Evolutionary conservation across 176 grass and related monocot species (phyloP).

Genomic region (Saccharum officinarum): DNA sequence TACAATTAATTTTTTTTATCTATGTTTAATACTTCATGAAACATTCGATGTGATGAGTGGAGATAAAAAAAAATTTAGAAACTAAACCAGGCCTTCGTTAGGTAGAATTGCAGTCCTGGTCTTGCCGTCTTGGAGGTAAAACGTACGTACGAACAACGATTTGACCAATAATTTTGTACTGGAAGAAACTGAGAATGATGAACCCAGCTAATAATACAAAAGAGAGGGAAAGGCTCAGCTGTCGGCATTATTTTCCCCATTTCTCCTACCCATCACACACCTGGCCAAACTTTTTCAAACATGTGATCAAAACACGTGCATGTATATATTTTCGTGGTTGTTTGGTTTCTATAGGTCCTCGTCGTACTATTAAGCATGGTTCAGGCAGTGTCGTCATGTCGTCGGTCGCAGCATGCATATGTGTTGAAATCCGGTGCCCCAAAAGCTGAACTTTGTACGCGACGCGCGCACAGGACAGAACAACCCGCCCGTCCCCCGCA

Average conservation of each 20-base stretch:
- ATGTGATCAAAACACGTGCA: neutral
- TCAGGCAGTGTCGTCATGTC: neutral
- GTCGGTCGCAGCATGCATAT: neutral
- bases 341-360: neutral
- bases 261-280: neutral
- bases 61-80: too few relatives aligned
- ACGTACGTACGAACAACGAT: neutral
- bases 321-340: neutral
- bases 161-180: neutral
- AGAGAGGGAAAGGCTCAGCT: neutral
- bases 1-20: too few relatives aligned
- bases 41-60: too few relatives aligned
- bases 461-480: neutral
- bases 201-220: neutral
- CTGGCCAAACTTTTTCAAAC: neutral
- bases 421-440: neutral
- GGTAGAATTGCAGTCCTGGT: constrained; percentile 18
- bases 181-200: neutral
- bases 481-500: neutral
- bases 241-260: neutral
- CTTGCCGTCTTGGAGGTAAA: constrained; percentile 13
- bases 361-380: neutral
- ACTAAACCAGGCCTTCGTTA: too few relatives aligned
- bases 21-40: too few relatives aligned
- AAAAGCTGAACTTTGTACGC: neutral